Evolutionary conservation across 129 eudicot species (phyloP).

Genomic region (Oenanthe sinensis): DNA sequence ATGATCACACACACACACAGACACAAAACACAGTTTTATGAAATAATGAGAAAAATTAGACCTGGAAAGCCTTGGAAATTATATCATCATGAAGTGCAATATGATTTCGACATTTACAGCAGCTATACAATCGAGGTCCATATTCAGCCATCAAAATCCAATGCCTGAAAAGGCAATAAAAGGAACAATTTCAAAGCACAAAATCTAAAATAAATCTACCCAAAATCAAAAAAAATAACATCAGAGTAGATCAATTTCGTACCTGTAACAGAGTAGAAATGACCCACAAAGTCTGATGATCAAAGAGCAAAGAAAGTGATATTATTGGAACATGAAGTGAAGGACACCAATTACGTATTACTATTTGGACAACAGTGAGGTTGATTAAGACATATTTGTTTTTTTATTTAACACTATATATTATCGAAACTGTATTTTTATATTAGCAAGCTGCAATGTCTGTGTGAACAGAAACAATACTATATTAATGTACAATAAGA

Average conservation of each 20-base stretch:
- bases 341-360: neutral
- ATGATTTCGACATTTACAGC: conserved; percentile 69
- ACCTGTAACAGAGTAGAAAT: conserved; percentile 6
- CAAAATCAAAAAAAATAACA: neutral
- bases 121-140: conserved; percentile 71
- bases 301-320: conserved; percentile 5
- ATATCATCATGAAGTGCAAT: conserved; percentile 81
- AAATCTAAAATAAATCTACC: neutral
- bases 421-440: too few relatives aligned
- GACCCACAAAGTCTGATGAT: conserved; percentile 6
- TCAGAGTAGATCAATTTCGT: neutral
- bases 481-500: neutral
- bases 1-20: neutral
- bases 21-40: neutral
- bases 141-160: conserved; percentile 45
- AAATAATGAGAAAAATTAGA: neutral
- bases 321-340: conserved; percentile 9
- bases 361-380: conserved; percentile 7
- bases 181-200: neutral
- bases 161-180: neutral
- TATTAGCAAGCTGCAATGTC: too few relatives aligned
- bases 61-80: conserved; percentile 74
- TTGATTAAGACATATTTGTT: conserved; percentile 8
- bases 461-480: neutral
- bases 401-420: neutral